Percentiles rank a stretch among this genome's conserved stretches.
Conservation (phyloP, 1,284 basidiomycete genomes). For the Hypsizygus ulmarius region DNA sequence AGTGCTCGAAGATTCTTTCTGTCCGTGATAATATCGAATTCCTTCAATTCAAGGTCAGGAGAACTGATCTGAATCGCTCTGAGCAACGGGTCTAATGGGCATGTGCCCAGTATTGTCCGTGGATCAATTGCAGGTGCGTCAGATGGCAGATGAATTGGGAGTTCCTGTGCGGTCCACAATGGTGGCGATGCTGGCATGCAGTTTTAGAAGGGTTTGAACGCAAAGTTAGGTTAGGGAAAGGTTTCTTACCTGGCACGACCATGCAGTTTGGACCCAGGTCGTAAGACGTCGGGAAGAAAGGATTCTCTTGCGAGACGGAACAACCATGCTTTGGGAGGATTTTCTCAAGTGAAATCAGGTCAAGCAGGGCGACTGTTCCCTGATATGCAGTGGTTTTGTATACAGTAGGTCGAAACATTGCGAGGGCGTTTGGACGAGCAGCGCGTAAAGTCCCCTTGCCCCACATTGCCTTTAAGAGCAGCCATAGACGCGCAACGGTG, state of each 20-base stretch:
- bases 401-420: no score
- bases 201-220: neutral
- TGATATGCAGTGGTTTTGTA: no score
- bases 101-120: slow-evolving; percentile 11
- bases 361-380: no score
- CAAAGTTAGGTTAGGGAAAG: neutral
- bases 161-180: slow-evolving; percentile 16
- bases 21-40: slow-evolving; percentile 19
- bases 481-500: no score
- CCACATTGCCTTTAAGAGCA: no score
- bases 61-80: slow-evolving; percentile 12
- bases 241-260: slow-evolving; percentile 13
- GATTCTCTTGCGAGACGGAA: slow-evolving; percentile 12
- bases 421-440: no score
- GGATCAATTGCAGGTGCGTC: slow-evolving; percentile 15
- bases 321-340: slow-evolving; percentile 6
- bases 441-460: no score
- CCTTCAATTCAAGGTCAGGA: slow-evolving; percentile 10
- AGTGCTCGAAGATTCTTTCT: slow-evolving; percentile 20
- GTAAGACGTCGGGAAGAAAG: slow-evolving; percentile 14
- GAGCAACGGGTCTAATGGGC: slow-evolving; percentile 16
- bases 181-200: slow-evolving; percentile 15
- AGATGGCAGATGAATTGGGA: slow-evolving; percentile 13
- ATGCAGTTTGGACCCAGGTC: slow-evolving; percentile 14
- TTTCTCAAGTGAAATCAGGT: no score